A percentile compares a stretch with the other conserved stretches of the same genome.
Conservation (phyloP, 495 filamentous ascomycete species). For the Aspergillus hancockii region DNA sequence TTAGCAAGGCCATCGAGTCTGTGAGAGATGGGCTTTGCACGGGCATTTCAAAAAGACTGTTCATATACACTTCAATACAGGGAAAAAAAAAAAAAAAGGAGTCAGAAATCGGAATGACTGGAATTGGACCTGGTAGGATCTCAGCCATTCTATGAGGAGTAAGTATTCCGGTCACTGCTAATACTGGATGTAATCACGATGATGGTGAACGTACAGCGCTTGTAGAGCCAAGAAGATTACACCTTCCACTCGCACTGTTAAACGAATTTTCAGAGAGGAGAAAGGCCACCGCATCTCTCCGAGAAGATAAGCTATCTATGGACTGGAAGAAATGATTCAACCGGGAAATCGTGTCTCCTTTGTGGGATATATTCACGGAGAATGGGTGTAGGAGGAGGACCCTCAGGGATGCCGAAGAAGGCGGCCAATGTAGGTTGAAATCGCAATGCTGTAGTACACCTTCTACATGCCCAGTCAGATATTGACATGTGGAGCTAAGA, state of each 20-base stretch:
- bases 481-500: not conserved
- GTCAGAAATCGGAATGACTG: slow-evolving; percentile 38
- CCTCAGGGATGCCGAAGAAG: slow-evolving; percentile 28
- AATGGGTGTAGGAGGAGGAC: slow-evolving; percentile 55
- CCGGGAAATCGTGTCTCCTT: slow-evolving; percentile 33
- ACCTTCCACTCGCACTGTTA: slow-evolving; percentile 16
- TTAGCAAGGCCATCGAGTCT: slow-evolving; percentile 38
- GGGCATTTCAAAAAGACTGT: slow-evolving; percentile 13
- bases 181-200: not conserved
- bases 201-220: slow-evolving; percentile 25
- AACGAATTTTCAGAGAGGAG: slow-evolving; percentile 41
- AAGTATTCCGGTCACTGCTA: not conserved
- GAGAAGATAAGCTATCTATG: slow-evolving; percentile 20
- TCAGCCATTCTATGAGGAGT: slow-evolving; percentile 21
- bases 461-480: slow-evolving; percentile 5
- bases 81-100: slow-evolving; percentile 30
- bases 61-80: slow-evolving; percentile 29
- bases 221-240: slow-evolving; percentile 33
- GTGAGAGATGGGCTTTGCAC: slow-evolving; percentile 21
- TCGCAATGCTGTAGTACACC: slow-evolving; percentile 15
- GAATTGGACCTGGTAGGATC: slow-evolving; percentile 14
- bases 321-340: slow-evolving; percentile 50
- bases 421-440: slow-evolving; percentile 15
- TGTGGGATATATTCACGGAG: slow-evolving; percentile 34
- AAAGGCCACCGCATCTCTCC: slow-evolving; percentile 52